Conservation (phyloP, 768 basidiomycete genomes). For the Strobilomyces confusus region DNA sequence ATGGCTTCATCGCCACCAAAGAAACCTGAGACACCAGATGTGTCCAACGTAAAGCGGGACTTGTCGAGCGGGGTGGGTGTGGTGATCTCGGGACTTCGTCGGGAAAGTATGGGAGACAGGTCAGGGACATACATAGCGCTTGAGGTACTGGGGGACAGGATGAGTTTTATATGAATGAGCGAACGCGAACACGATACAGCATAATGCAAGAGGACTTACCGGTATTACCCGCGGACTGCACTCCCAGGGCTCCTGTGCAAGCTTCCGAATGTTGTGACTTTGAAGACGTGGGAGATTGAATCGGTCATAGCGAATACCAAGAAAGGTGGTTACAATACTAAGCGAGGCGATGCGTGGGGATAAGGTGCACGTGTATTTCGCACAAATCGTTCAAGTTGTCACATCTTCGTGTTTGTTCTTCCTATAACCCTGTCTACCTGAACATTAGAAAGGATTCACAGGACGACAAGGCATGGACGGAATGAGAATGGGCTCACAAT, state of each 20-base stretch:
- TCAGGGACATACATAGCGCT: conserved; percentile 2
- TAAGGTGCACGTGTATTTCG: background rate
- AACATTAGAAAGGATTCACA: background rate
- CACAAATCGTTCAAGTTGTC: background rate
- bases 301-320: background rate
- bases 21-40: conserved; percentile 27
- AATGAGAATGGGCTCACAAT: background rate
- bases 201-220: background rate
- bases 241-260: background rate
- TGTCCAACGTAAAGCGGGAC: conserved; percentile 16
- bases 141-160: background rate
- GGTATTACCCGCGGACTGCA: background rate
- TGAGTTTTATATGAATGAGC: background rate
- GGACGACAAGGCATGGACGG: no score
- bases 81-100: conserved; percentile 3
- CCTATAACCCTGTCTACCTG: background rate
- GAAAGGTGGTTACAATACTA: background rate
- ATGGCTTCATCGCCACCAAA: conserved; percentile 33
- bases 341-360: background rate
- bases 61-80: background rate
- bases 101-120: background rate
- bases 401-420: background rate
- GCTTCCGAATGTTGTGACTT: background rate
- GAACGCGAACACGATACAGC: background rate
- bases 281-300: background rate